Conservation (phyloP, 225 moss, liverwort and hornwort genomes). For the Bryum argenteum region DNA sequence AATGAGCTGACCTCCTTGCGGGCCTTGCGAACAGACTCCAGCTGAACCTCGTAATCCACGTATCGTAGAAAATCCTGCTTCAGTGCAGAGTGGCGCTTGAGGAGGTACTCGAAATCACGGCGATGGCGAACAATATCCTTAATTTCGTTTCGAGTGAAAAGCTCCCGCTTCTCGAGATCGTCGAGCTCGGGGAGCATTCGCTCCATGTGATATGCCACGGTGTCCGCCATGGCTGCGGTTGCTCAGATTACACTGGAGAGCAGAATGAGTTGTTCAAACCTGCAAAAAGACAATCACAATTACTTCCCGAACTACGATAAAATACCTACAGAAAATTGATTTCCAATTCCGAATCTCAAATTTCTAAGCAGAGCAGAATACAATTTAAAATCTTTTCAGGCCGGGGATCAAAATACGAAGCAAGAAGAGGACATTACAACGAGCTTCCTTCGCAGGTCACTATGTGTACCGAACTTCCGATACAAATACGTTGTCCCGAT, state of each 20-base stretch:
- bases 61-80: slow-evolving; percentile 84
- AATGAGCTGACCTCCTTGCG: slow-evolving; percentile 59
- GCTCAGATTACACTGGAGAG: neutral
- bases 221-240: slow-evolving; percentile 84
- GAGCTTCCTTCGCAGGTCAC: no score
- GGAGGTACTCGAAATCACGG: slow-evolving; percentile 87
- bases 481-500: no score
- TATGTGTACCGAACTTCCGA: no score
- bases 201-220: slow-evolving; percentile 85
- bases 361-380: no score
- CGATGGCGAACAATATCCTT: slow-evolving; percentile 84
- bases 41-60: slow-evolving; percentile 80
- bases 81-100: slow-evolving; percentile 78
- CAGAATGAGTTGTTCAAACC: neutral
- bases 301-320: no score
- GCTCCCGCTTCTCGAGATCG: slow-evolving; percentile 82
- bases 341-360: no score
- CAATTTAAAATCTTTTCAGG: no score
- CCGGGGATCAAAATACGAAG: no score
- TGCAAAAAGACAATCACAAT: neutral
- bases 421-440: no score
- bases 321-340: no score
- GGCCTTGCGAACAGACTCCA: slow-evolving; percentile 72
- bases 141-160: slow-evolving; percentile 76
- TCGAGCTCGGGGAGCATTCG: slow-evolving; percentile 95